These are phyloP conservation scores for Styphnolobium japonicum DNA, from an alignment of 306 rosid species.

Conservation along the genomic window DNA sequence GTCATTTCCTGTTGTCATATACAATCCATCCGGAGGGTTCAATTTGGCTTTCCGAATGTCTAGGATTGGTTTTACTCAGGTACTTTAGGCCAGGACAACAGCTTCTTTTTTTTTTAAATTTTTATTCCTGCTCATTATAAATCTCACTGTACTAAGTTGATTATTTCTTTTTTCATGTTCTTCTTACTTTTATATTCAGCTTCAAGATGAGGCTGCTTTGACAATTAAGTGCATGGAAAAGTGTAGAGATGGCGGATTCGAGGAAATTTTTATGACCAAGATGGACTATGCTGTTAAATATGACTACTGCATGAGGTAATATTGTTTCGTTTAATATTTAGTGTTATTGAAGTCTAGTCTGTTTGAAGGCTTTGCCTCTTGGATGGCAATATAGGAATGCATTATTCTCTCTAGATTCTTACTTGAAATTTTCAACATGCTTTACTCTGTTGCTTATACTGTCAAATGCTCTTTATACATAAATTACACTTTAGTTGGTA, in stretches of 20 bases:
- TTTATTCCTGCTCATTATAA: neutral
- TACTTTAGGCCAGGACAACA: constrained; percentile 25
- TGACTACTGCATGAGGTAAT: constrained; percentile 82
- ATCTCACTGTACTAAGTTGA: neutral
- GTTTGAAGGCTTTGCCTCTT: constrained; percentile 4
- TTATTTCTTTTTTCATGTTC: neutral
- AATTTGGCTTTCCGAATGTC: constrained; percentile 81
- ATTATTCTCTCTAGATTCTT: neutral
- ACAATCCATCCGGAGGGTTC: constrained; percentile 51
- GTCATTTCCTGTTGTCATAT: constrained; percentile 68
- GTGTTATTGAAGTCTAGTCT: constrained; percentile 8
- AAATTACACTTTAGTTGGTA: neutral
- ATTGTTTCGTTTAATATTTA: neutral
- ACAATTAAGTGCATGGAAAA: constrained; percentile 69
- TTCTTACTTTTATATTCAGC: constrained; percentile 42
- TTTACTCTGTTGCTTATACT: neutral
- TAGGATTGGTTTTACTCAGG: constrained; percentile 66
- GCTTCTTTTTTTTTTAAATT: neutral
- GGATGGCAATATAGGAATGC: neutral
- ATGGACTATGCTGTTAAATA: constrained; percentile 74
- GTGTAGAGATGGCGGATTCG: constrained; percentile 82
- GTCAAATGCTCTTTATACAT: neutral
- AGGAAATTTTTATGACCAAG: constrained; percentile 83
- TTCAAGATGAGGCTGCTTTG: constrained; percentile 73
- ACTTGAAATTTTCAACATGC: neutral